Conservation (phyloP, 2,329 filamentous ascomycete genomes). For the Bipolaris victoriae region DNA sequence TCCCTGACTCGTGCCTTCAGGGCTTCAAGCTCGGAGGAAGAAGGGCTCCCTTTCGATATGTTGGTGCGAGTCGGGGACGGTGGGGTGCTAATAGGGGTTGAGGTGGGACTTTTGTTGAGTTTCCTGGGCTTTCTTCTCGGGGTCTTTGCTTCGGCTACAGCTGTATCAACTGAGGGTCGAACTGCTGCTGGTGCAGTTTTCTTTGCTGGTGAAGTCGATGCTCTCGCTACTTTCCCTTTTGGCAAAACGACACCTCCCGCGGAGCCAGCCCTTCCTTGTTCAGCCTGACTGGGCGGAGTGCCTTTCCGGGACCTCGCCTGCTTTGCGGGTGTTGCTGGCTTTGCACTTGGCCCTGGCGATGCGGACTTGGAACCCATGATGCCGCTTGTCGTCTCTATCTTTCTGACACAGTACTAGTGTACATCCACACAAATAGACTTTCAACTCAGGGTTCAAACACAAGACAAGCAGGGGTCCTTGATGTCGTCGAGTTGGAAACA, state of each 20-base stretch:
- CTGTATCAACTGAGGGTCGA: slow-evolving; percentile 15
- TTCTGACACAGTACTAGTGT: background rate
- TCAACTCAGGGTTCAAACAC: background rate
- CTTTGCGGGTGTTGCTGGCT: slow-evolving; percentile 24
- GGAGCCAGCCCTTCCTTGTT: slow-evolving; percentile 35
- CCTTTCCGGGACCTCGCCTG: slow-evolving; percentile 35
- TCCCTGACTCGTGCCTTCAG: slow-evolving; percentile 44
- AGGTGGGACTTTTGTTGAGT: slow-evolving; percentile 39
- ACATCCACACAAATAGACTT: background rate
- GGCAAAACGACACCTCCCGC: slow-evolving; percentile 37
- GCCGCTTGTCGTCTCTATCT: background rate
- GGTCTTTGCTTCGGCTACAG: background rate
- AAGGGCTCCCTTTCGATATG: slow-evolving; percentile 13
- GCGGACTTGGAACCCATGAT: slow-evolving; percentile 37
- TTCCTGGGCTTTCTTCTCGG: slow-evolving; percentile 38
- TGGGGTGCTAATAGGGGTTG: slow-evolving; percentile 8
- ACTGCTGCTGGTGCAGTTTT: slow-evolving; percentile 8
- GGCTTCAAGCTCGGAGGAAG: slow-evolving; percentile 40
- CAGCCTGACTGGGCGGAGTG: slow-evolving; percentile 7
- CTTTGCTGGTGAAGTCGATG: slow-evolving; percentile 7
- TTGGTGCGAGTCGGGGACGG: slow-evolving; percentile 2
- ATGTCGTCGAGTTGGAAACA: background rate
- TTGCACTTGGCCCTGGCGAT: slow-evolving; percentile 33
- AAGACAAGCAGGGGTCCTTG: background rate
- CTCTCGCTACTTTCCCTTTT: slow-evolving; percentile 15